Conservation (phyloP, 129 eudicot species). For the Arctium minus region DNA sequence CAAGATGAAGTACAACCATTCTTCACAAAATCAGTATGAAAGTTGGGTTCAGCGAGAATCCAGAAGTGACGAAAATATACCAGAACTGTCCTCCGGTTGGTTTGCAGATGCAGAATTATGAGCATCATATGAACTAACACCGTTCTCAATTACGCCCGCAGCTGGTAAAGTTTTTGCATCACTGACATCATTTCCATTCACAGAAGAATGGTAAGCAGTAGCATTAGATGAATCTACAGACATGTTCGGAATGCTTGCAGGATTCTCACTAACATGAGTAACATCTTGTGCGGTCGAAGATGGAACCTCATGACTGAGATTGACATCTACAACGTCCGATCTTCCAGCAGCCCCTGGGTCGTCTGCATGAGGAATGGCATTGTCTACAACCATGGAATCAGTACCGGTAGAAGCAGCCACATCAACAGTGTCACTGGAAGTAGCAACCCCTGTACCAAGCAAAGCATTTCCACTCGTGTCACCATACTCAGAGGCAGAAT, state of each 20-base stretch:
- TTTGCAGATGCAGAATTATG: constrained; percentile 48
- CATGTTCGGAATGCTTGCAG: constrained; percentile 28
- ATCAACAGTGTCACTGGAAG: constrained; percentile 19
- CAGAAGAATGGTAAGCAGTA: constrained; percentile 44
- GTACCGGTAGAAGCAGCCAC: constrained; percentile 32
- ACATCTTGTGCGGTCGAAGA: constrained; percentile 16
- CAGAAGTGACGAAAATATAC: constrained; percentile 26
- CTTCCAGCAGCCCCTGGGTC: constrained; percentile 26
- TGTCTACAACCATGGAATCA: constrained; percentile 17
- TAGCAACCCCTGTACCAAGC: constrained; percentile 8
- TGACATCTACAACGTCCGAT: constrained; percentile 18
- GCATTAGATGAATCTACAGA: constrained; percentile 40
- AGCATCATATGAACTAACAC: constrained; percentile 46
- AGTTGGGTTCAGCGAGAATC: background rate
- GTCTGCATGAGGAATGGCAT: constrained; percentile 15
- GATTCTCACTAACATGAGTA: constrained; percentile 31
- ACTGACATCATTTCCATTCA: constrained; percentile 41
- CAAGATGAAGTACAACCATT: background rate
- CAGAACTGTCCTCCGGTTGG: constrained; percentile 56
- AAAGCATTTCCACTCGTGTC: constrained; percentile 16
- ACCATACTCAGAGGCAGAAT: constrained; percentile 35
- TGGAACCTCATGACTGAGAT: constrained; percentile 35
- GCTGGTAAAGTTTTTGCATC: constrained; percentile 34
- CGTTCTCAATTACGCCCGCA: constrained; percentile 51
- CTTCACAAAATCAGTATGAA: background rate